Base-by-base conservation (phyloP, 1,284 basidiomycete species). In the Trichosporon coremiiforme region DNA sequence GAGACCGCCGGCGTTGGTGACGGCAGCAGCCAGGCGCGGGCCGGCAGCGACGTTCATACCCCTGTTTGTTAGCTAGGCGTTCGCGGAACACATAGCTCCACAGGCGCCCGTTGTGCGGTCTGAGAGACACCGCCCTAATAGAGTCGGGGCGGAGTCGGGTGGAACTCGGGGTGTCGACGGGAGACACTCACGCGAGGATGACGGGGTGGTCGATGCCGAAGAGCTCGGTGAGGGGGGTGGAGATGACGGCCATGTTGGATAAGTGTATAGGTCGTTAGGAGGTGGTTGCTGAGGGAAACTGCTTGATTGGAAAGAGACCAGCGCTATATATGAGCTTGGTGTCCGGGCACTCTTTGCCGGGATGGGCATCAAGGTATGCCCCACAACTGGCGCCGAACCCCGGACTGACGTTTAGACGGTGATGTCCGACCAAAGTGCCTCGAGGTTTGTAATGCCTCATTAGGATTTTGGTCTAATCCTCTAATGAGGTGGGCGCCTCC, bases 171-270 rank as follows among this genome's bases (percentile, higher is more conserved):
- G 13, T 29, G 4, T 6, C 15, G 29, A 13, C 4, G 25, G 55
- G 1, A 12, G 2, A 6, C 31, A 62, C 57, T 62, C 57, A 68
- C 75, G 94, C 94, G 36, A 96, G 89, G 72, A 95, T 84, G 75
- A 96, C 87, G 60, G 94, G 94, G 80, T 96, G 94, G 82, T 90
- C 88, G 82, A 95, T 89, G 69, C 89, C 89, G 83, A 96, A 93
- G 69, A 93, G 85, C 82, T 93, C 87, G 38, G 93, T 95, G 74
- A 95, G 86, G 33, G 91, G 90, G 0, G 92, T 94, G 22, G 70
- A 71, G 53, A 82, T 74, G 47, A 82, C 71, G 65, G 79, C 78
- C 80, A 80, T 82, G 68, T 15, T 75, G 75, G 15, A 47, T 41
- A 22, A 20, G 17, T 22, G 35, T 17, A 36, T 17, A 36, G 36